These are phyloP conservation scores for Suhomyces coccinellae DNA, from an alignment of 1,139 yeast species.

Conservation along the genomic window DNA sequence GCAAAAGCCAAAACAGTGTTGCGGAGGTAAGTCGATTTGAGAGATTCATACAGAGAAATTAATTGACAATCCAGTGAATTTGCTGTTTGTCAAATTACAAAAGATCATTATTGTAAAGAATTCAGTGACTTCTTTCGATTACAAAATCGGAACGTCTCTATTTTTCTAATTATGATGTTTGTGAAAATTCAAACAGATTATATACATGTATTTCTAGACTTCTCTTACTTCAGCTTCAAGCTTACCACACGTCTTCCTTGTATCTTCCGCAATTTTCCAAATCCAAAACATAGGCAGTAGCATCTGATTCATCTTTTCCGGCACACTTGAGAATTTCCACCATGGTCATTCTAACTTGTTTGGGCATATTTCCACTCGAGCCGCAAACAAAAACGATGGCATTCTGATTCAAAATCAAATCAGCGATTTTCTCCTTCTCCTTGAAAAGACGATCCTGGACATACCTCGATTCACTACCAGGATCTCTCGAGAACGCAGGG, in stretches of 20 bases:
- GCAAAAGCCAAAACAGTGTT: too few species aligned
- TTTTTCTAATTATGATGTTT: too few species aligned
- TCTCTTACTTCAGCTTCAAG: background rate
- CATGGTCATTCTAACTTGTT: constrained; percentile 78
- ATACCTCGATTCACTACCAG: constrained; percentile 50
- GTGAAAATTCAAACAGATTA: background rate
- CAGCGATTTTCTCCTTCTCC: constrained; percentile 47
- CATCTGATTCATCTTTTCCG: constrained; percentile 44
- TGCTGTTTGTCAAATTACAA: too few species aligned
- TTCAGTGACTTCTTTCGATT: too few species aligned
- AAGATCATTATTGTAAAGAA: too few species aligned
- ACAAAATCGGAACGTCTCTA: too few species aligned
- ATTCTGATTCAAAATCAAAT: constrained; percentile 51
- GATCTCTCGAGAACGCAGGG: constrained; percentile 25
- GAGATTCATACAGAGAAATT: too few species aligned
- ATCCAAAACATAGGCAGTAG: constrained; percentile 49
- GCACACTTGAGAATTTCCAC: constrained; percentile 55
- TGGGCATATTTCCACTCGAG: constrained; percentile 93
- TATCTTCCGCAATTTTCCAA: constrained; percentile 73
- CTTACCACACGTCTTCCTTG: constrained; percentile 91
- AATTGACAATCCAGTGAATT: too few species aligned
- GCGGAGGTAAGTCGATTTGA: too few species aligned
- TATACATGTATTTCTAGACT: background rate
- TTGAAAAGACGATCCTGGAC: constrained; percentile 72
- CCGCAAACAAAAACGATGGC: constrained; percentile 84